Percentiles rank a stretch among this genome's conserved stretches.
Evolutionary conservation across 2,329 filamentous ascomycete genomes (phyloP).

Genomic region (Stagonosporopsis cucurbitacearum): DNA sequence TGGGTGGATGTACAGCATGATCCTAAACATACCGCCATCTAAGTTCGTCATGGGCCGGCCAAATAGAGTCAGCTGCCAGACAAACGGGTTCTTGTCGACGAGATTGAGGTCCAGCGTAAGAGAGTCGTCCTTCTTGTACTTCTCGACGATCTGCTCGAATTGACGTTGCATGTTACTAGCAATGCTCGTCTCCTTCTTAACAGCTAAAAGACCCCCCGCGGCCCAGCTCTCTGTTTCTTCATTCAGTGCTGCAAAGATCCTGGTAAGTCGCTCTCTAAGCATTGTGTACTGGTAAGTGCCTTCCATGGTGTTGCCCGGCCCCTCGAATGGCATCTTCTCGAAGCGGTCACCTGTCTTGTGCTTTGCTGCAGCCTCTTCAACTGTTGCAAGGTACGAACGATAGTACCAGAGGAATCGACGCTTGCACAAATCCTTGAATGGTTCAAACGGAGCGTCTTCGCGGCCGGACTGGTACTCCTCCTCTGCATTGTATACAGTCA

Average conservation of each 20-base stretch:
- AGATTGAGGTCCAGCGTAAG: slow-evolving; percentile 77
- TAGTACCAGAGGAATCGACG: slow-evolving; percentile 95
- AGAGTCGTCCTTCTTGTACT: slow-evolving; percentile 73
- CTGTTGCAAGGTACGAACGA: slow-evolving; percentile 78
- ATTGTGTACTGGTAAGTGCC: slow-evolving; percentile 83
- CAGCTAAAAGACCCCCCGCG: slow-evolving; percentile 67
- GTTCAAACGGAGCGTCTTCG: slow-evolving; percentile 73
- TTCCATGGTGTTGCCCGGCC: slow-evolving; percentile 77
- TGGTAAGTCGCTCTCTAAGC: slow-evolving; percentile 71
- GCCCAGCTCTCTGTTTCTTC: slow-evolving; percentile 77
- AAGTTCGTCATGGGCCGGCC: slow-evolving; percentile 91
- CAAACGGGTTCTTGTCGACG: slow-evolving; percentile 82
- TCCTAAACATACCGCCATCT: slow-evolving; percentile 83
- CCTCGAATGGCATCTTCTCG: slow-evolving; percentile 87
- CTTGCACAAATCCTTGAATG: slow-evolving; percentile 90
- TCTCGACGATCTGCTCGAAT: slow-evolving; percentile 79
- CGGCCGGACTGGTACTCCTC: slow-evolving; percentile 54
- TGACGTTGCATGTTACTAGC: slow-evolving; percentile 84
- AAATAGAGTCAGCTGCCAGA: slow-evolving; percentile 89
- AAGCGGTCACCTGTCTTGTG: slow-evolving; percentile 71
- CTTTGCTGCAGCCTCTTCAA: slow-evolving; percentile 68
- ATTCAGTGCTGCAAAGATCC: slow-evolving; percentile 73
- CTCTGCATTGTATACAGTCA: slow-evolving; percentile 58
- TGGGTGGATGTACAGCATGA: slow-evolving; percentile 80
- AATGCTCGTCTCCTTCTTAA: slow-evolving; percentile 72